These are phyloP conservation scores for Neocallimastix lanati DNA, from an alignment of 192 early-diverging fungal genomes.

Conservation along the genomic window DNA sequence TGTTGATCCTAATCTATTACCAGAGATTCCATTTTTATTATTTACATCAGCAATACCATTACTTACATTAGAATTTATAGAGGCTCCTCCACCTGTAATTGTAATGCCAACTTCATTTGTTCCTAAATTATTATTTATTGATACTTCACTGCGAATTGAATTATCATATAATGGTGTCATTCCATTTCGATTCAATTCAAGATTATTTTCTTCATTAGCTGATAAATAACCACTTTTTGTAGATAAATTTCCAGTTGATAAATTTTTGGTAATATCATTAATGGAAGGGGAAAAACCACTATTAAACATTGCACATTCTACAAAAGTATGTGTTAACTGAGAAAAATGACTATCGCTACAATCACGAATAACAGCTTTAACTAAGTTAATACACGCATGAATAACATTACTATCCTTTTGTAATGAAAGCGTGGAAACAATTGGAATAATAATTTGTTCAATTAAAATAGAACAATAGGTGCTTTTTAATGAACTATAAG, in stretches of 20 bases:
- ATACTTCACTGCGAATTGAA: background rate
- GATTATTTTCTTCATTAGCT: background rate
- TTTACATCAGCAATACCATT: constrained; percentile 6
- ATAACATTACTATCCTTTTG: background rate
- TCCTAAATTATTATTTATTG: background rate
- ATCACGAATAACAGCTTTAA: background rate
- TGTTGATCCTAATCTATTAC: background rate
- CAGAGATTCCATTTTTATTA: background rate
- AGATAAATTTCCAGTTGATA: background rate
- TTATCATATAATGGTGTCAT: background rate
- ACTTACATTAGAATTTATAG: background rate
- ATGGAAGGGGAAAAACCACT: background rate
- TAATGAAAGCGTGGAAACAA: background rate
- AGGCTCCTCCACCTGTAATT: background rate
- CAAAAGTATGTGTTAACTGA: background rate
- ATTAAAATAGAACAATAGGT: background rate
- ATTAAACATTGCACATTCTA: background rate
- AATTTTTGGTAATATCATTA: background rate
- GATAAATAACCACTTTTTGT: background rate
- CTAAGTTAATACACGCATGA: background rate
- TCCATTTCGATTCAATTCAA: background rate
- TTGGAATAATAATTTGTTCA: background rate
- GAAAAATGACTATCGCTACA: background rate
- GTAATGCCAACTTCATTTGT: background rate
- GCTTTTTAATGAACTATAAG: background rate